Evolutionary conservation across 2,329 filamentous ascomycete genomes (phyloP).

Genomic region (Exophiala calicioides): DNA sequence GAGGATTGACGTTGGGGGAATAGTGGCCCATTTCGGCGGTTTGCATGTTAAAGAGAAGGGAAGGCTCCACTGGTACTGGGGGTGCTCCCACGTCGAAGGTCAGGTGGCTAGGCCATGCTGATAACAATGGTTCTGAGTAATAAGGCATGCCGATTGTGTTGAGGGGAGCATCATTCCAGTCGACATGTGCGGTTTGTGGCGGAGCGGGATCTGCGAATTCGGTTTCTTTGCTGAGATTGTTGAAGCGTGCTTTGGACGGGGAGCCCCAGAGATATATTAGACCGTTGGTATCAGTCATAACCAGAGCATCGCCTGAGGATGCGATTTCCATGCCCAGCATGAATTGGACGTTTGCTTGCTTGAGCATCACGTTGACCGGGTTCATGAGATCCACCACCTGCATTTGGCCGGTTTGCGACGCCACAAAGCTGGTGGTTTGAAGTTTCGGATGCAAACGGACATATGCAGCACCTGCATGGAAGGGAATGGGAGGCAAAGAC

Average conservation of each 20-base stretch:
- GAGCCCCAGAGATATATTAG: slow-evolving; percentile 87
- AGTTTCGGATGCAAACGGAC: slow-evolving; percentile 96
- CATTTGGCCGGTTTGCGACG: slow-evolving; percentile 88
- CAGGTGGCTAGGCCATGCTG: slow-evolving; percentile 83
- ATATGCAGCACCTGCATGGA: slow-evolving; percentile 86
- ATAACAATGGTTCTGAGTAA: slow-evolving; percentile 84
- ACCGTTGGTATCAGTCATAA: slow-evolving; percentile 75
- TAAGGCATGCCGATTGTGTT: slow-evolving; percentile 89
- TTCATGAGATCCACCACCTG: slow-evolving; percentile 97
- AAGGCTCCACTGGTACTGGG: slow-evolving; percentile 70
- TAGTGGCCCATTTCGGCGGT: slow-evolving; percentile 74
- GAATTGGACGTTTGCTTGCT: slow-evolving; percentile 77
- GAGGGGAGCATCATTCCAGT: slow-evolving; percentile 76
- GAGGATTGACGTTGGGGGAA: slow-evolving; percentile 66
- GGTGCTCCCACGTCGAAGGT: slow-evolving; percentile 84
- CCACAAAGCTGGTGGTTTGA: slow-evolving; percentile 90
- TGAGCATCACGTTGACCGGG: slow-evolving; percentile 80
- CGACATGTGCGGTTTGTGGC: slow-evolving; percentile 61
- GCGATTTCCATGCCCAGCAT: slow-evolving; percentile 83
- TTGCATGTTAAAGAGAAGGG: slow-evolving; percentile 68
- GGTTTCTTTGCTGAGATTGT: slow-evolving; percentile 74
- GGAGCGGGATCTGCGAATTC: slow-evolving; percentile 72
- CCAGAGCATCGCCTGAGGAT: slow-evolving; percentile 81
- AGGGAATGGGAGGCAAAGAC: slow-evolving; percentile 87
- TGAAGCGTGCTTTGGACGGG: slow-evolving; percentile 80